Base-by-base conservation (phyloP, 139 green algal genomes). In the Auxenochlorella pyrenoidosa region DNA sequence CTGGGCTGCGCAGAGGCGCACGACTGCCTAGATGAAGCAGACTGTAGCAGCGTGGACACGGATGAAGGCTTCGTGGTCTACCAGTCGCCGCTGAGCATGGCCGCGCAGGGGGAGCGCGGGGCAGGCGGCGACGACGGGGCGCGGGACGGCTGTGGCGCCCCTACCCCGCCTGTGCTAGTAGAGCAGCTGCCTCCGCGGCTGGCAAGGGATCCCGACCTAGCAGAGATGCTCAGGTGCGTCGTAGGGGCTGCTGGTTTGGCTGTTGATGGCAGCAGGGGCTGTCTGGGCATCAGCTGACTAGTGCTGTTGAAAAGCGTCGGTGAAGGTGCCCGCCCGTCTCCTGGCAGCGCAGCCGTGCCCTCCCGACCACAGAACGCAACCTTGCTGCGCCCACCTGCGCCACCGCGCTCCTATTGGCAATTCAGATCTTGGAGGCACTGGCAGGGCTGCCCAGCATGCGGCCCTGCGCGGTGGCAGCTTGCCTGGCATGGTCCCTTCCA, bases 71-170 rank as follows among this genome's bases (percentile, higher is more conserved):
- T 71, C 28, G 51, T 51, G 19, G 51, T 71, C 30, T 83, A 71
- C 51, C 51, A 83, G 51, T 83, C 78, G 51, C 78, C 51, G n/a
- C 78, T 71, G 19, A 83, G 78, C 54, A 18, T 82, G 75, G 38
- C 32, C 2, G 38, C 30, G 30, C 43, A 41, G 44, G 16, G 28
- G 75, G 38, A 36, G 24, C 22, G 34, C 34, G 36, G n/a, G 54
- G 54, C 54, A 63, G 13, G 13, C 21, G 34, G 36, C 70, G 70
- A 24, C 13, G 70, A 16, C n/a, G 34, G 1, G 15, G 70, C 70
- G 70, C n/a, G 26, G 63, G 28, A n/a, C 28, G 63, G 26, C 63
- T 4, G 28, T 26, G 63, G 5, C 5, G 4, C 63, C 63, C 63
- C 34, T 16, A 1, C 70, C n/a, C 34, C 36, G n/a, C 70, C 70